These are phyloP conservation scores for Medicago lupulina DNA, from an alignment of 306 rosid species.

Conservation along the genomic window DNA sequence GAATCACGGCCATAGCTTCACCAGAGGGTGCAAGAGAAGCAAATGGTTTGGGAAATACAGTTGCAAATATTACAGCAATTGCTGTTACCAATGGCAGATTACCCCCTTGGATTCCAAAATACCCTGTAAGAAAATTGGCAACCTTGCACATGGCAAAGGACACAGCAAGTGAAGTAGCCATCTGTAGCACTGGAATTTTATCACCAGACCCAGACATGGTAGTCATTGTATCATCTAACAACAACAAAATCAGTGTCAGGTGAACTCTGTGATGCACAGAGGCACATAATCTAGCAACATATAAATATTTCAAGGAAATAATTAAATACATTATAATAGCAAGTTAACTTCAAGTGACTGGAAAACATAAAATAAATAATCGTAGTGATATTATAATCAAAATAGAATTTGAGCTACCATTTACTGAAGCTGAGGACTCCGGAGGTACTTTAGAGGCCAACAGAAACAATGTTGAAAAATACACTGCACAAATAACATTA, in stretches of 20 bases:
- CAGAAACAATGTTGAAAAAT: conserved; percentile 70
- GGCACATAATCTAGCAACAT: neutral
- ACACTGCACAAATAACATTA: conserved; percentile 80
- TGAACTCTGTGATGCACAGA: neutral
- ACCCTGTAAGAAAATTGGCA: conserved; percentile 45
- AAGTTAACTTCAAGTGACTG: neutral
- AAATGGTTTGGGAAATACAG: conserved; percentile 60
- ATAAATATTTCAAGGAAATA: conserved; percentile 2
- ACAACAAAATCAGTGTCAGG: neutral
- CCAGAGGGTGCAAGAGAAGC: conserved; percentile 68
- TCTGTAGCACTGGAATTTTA: conserved; percentile 56
- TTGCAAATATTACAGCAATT: conserved; percentile 64
- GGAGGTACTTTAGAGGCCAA: conserved; percentile 74
- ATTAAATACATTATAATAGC: neutral
- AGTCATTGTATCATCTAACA: conserved; percentile 50
- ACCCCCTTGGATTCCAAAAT: conserved; percentile 69
- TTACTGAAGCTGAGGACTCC: conserved; percentile 51
- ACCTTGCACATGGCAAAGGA: conserved; percentile 69
- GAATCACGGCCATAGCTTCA: conserved; percentile 66
- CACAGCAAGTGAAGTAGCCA: conserved; percentile 61
- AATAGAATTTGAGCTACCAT: conserved; percentile 47
- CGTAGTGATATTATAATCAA: conserved; percentile 25
- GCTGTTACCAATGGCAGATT: conserved; percentile 70
- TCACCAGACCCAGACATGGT: conserved; percentile 39
- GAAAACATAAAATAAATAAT: conserved; percentile 5